These are phyloP conservation scores for Trichoderma orchidacearum DNA, from an alignment of 495 filamentous ascomycete genomes.

Conservation along the genomic window DNA sequence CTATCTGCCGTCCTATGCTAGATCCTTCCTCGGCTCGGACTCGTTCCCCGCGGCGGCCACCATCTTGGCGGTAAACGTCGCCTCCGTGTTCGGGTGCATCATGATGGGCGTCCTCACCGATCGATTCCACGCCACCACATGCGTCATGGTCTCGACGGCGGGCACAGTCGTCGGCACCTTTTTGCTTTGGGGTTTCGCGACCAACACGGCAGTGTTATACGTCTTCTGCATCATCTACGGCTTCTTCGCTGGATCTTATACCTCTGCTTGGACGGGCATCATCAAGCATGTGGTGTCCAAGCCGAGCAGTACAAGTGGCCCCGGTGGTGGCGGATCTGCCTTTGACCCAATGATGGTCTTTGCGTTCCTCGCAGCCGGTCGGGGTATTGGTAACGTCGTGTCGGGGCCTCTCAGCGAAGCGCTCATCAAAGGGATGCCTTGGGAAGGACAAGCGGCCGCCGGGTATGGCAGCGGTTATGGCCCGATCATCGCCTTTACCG, in stretches of 20 bases:
- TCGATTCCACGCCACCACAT: slow-evolving; percentile 42
- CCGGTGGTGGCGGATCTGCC: background rate
- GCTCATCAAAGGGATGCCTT: slow-evolving; percentile 25
- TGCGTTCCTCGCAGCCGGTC: slow-evolving; percentile 45
- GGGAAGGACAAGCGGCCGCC: slow-evolving; percentile 16
- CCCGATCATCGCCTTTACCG: slow-evolving; percentile 41
- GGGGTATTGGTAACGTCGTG: slow-evolving; percentile 53
- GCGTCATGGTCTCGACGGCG: slow-evolving; percentile 42
- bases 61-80: slow-evolving; percentile 42
- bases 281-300: slow-evolving; percentile 34
- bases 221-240: slow-evolving; percentile 56
- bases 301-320: slow-evolving; percentile 12
- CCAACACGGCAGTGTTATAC: slow-evolving; percentile 40
- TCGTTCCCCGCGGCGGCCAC: slow-evolving; percentile 33
- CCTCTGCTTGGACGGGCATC: slow-evolving; percentile 46
- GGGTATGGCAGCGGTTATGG: slow-evolving; percentile 40
- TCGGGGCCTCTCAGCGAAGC: slow-evolving; percentile 47
- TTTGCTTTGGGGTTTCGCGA: slow-evolving; percentile 53
- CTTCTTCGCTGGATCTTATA: slow-evolving; percentile 37
- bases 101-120: slow-evolving; percentile 48
- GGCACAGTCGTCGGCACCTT: slow-evolving; percentile 46
- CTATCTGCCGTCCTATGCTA: slow-evolving; percentile 50
- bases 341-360: slow-evolving; percentile 38
- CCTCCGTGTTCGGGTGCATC: slow-evolving; percentile 43
- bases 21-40: slow-evolving; percentile 28